phyloP scores from a whole-genome alignment of 2,329 filamentous ascomycete species.

The Talaromyces piceae region DNA sequence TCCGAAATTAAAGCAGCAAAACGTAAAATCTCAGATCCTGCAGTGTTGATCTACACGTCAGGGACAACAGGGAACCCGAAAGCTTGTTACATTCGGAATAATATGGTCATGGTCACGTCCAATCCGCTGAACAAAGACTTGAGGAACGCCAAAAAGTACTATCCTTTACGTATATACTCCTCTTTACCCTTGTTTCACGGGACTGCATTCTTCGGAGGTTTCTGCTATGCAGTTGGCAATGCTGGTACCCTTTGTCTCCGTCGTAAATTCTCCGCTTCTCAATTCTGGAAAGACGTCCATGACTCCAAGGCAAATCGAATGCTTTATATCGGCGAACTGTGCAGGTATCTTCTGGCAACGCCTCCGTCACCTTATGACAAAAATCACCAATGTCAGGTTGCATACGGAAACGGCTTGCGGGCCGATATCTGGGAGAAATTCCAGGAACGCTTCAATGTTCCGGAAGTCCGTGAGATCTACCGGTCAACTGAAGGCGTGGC shows the following conservation, averaged over 20 bases:
- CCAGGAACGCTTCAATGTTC: constrained; percentile 46
- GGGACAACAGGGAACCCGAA: constrained; percentile 44
- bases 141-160: constrained; percentile 35
- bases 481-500: constrained; percentile 41
- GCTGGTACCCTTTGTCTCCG: constrained; percentile 37
- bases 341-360: constrained; percentile 41
- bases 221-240: constrained; percentile 36
- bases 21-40: constrained; percentile 27
- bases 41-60: constrained; percentile 41
- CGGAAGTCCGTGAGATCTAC: constrained; percentile 44
- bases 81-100: constrained; percentile 37
- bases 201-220: constrained; percentile 40
- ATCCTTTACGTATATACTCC: constrained; percentile 40
- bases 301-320: constrained; percentile 38
- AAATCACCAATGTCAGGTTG: constrained; percentile 38
- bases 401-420: constrained; percentile 42
- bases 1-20: constrained; percentile 24
- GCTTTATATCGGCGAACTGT: constrained; percentile 44
- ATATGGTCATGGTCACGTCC: constrained; percentile 30
- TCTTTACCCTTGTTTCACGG: constrained; percentile 44
- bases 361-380: constrained; percentile 40
- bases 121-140: constrained; percentile 30
- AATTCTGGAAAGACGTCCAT: constrained; percentile 41
- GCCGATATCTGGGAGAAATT: constrained; percentile 45
- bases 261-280: constrained; percentile 40